Conservation (phyloP, 345 rosid species). For the Bruguiera parviflora region DNA sequence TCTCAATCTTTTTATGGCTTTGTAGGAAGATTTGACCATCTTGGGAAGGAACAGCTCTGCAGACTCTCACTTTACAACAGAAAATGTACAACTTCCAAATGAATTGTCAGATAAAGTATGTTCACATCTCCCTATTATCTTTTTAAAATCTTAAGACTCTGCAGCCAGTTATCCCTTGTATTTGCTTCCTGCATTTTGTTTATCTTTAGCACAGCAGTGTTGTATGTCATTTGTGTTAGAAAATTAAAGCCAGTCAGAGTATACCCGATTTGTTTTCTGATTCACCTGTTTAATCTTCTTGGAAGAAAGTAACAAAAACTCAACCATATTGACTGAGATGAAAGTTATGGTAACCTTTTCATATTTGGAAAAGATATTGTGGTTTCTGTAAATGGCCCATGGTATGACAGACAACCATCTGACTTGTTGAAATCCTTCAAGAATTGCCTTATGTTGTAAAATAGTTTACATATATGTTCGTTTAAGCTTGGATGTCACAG, state of each 20-base stretch:
- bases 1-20: slow-evolving; percentile 9
- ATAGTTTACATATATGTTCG: no score
- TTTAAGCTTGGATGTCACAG: no score
- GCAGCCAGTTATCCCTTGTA: neutral
- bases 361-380: no score
- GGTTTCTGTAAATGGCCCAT: no score
- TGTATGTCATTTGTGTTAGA: neutral
- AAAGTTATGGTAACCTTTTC: no score
- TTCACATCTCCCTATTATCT: neutral
- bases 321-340: no score
- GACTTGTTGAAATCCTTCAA: no score
- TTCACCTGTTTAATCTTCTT: no score
- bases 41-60: slow-evolving; percentile 23
- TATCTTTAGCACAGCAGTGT: neutral
- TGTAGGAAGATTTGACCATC: slow-evolving; percentile 30
- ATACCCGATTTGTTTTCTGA: no score
- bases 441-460: no score
- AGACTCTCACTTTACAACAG: slow-evolving; percentile 22
- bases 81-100: slow-evolving; percentile 22
- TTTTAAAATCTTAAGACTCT: slow-evolving; percentile 1
- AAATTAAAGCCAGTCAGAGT: neutral
- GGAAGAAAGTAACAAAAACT: no score
- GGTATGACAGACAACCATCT: no score
- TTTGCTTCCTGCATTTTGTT: neutral
- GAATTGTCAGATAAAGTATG: slow-evolving; percentile 40